Percentiles rank a stretch among this genome's conserved stretches.
These are phyloP conservation scores for Beauveria brongniartii DNA, from an alignment of 2,329 filamentous ascomycete species.

Conservation along the genomic window DNA sequence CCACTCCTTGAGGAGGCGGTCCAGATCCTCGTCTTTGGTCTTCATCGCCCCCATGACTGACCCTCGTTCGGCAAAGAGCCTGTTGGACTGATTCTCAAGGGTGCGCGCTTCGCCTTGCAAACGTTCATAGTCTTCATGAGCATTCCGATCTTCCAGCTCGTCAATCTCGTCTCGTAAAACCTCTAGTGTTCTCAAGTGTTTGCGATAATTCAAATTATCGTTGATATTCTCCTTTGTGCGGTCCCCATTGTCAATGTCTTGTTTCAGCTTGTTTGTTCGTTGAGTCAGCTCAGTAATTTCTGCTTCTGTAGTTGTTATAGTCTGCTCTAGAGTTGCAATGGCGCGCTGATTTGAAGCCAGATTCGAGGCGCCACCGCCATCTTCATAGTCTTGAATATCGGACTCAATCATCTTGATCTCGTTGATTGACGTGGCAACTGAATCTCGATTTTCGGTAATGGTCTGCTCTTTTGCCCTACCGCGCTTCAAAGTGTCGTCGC, in stretches of 20 bases:
- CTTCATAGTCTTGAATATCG: slow-evolving; percentile 73
- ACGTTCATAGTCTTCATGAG: slow-evolving; percentile 70
- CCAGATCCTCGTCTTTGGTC: slow-evolving; percentile 75
- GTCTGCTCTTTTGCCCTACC: slow-evolving; percentile 66
- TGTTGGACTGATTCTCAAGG: slow-evolving; percentile 60
- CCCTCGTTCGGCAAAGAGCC: slow-evolving; percentile 63
- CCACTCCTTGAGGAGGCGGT: slow-evolving; percentile 67
- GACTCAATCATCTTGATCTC: slow-evolving; percentile 67
- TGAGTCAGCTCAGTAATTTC: slow-evolving; percentile 60
- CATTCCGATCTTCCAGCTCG: slow-evolving; percentile 69
- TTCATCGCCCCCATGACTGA: slow-evolving; percentile 71
- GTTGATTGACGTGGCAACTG: slow-evolving; percentile 64
- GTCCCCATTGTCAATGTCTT: slow-evolving; percentile 70
- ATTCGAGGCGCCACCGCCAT: slow-evolving; percentile 64
- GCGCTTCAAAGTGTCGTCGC: slow-evolving; percentile 67
- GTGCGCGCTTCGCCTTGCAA: slow-evolving; percentile 61
- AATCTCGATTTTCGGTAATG: slow-evolving; percentile 62
- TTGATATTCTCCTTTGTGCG: slow-evolving; percentile 77
- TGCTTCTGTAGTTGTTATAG: slow-evolving; percentile 56
- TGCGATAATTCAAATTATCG: slow-evolving; percentile 83
- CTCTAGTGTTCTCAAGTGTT: slow-evolving; percentile 61
- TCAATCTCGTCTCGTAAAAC: slow-evolving; percentile 60
- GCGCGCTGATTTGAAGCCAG: slow-evolving; percentile 62
- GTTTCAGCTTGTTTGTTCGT: slow-evolving; percentile 68
- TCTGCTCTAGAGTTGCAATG: slow-evolving; percentile 58